Evolutionary conservation across 805 yeast species (phyloP).

Genomic region (Starmerella vitae): DNA sequence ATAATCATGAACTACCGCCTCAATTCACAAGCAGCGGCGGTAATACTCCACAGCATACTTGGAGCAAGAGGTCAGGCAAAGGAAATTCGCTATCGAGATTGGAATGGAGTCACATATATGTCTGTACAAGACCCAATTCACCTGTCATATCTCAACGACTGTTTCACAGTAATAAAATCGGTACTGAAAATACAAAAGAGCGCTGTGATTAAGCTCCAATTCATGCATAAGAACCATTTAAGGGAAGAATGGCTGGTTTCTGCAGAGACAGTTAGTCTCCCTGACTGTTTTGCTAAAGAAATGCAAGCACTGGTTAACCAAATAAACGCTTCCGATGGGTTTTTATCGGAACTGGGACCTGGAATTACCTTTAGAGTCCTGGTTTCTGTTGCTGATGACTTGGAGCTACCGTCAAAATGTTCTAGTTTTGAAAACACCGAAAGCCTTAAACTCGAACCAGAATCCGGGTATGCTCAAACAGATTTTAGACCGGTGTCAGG

Average conservation of each 20-base stretch:
- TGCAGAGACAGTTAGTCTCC: background rate
- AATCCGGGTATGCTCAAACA: too few relatives aligned
- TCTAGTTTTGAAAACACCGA: too few relatives aligned
- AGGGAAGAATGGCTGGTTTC: constrained; percentile 3
- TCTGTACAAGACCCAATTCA: background rate
- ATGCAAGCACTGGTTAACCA: constrained; percentile 5
- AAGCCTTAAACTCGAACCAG: too few relatives aligned
- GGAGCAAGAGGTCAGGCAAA: background rate
- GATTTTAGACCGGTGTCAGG: too few relatives aligned
- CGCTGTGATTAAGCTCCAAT: background rate
- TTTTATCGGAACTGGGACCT: background rate
- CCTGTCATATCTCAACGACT: background rate
- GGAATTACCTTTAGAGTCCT: background rate
- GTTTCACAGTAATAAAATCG: constrained; percentile 2
- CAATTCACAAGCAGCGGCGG: background rate
- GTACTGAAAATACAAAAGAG: background rate
- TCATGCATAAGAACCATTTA: background rate
- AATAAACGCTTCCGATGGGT: background rate
- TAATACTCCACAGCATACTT: background rate
- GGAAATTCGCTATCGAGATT: background rate
- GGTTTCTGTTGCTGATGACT: background rate
- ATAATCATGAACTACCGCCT: background rate
- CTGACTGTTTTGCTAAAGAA: background rate
- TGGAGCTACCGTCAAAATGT: background rate
- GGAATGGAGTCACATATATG: background rate